Evolutionary conservation across 108 stramenopile genomes (phyloP), one percentile per base, ranked within the genome.

Genomic region (Ochromonas danica): DNA sequence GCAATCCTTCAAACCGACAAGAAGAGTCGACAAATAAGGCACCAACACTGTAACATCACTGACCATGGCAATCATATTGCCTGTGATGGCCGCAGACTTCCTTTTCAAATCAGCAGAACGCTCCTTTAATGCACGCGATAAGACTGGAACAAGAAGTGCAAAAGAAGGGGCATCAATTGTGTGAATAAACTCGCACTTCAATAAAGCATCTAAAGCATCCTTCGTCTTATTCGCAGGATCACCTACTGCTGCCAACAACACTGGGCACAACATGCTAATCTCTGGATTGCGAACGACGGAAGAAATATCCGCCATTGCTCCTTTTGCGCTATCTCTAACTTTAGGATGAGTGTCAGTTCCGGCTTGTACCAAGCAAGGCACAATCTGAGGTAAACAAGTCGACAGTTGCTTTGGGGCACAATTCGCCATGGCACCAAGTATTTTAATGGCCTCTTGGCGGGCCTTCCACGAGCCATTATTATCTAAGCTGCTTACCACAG

Each of bases 351-450:
- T 96, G 77, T 99, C 97, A 40, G 90, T 85, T 71, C 96, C 95
- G 1, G 97, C 96, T 74, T 95, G 14, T 22, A 70, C 67, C 22
- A 99, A 89, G 84, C 91, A 93, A 10, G 99, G 99, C 14, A 99
- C 95, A 40, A 98, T 93, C 85, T 95, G 92, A 1, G 99, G 99
- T 6, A 99, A 87, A 39, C 93, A 95, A 14, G 86, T 81, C 3
- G 95, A 93, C 6, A 99, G 92, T 83, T 99, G 99, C 86, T 96
- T 97, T 1, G 97, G 97, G 31, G 96, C 97, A 80, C 94, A 94
- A 74, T 93, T 91, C 70, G 95, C 93, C 96, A 97, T 99, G 71
- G 92, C 88, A 43, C 99, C 99, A 60, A 98, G 87, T 92, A 99
- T 93, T 67, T 90, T 87, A 71, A 97, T 95, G 51, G 94, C 83